Conservation (phyloP, 2,329 filamentous ascomycete genomes). For the Phyllachora maydis region DNA sequence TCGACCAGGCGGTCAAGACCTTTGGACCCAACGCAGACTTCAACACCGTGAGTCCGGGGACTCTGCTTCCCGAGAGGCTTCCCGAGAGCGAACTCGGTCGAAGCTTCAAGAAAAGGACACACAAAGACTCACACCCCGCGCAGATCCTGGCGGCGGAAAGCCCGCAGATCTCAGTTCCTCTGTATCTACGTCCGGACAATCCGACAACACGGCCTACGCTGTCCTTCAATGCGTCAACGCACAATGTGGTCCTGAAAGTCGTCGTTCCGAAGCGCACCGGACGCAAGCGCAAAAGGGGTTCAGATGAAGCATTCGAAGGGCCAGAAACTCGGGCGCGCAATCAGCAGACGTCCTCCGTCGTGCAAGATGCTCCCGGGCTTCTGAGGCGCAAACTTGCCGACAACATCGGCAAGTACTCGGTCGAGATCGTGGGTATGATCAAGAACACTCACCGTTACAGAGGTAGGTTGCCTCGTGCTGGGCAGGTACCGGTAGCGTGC, state of each 20-base stretch:
- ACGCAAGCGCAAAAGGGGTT: conserved; percentile 67
- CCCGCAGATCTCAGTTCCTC: conserved; percentile 29
- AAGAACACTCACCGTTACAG: conserved; percentile 74
- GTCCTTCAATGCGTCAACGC: conserved; percentile 55
- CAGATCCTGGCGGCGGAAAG: conserved; percentile 24
- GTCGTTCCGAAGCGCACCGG: conserved; percentile 76
- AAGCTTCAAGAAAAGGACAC: too few relatives aligned
- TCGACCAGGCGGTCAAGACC: conserved; percentile 18
- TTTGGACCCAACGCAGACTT: conserved; percentile 17
- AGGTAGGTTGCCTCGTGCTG: conserved; percentile 18
- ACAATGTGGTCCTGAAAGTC: conserved; percentile 73
- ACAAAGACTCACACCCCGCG: not conserved
- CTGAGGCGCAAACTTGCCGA: conserved; percentile 48
- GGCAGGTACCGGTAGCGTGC: not conserved
- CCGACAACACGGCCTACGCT: conserved; percentile 58
- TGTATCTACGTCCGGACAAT: conserved; percentile 67
- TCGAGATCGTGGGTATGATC: conserved; percentile 53
- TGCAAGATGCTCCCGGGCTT: conserved; percentile 31
- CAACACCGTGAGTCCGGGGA: conserved; percentile 13
- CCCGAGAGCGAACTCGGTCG: too few relatives aligned
- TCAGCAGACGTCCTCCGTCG: too few relatives aligned
- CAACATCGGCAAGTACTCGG: conserved; percentile 43
- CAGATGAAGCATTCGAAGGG: conserved; percentile 41
- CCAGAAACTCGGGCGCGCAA: too few relatives aligned
- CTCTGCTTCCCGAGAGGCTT: too few relatives aligned